Evolutionary conservation across 1,139 yeast species (phyloP), one percentile per base, ranked within the genome.

Genomic region (Geotrichum reessii): DNA sequence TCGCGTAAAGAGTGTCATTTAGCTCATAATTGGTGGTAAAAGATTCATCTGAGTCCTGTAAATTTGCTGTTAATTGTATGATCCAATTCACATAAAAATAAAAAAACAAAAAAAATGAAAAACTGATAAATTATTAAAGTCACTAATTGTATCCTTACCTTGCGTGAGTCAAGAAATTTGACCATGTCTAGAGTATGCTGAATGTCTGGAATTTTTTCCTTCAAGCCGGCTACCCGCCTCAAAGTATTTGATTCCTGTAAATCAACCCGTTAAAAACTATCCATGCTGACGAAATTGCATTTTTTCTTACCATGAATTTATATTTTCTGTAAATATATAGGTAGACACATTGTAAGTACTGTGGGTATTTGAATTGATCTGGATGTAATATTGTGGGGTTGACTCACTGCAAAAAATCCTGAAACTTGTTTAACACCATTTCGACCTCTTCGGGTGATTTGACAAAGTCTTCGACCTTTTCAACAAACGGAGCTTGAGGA

Each of bases 401-500:
- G 11, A 55, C 63, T 40, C 52, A 83, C 65, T 87, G 91, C 61
- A 87, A 73, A 71, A 92, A 78, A 66, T 91, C 92, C 74, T 90
- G 90, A 74, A 90, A 86, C 70, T 86, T 76, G 57, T 78, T 75
- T 78, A 90, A 83, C 44, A 84, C 78, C 47, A 78, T 72, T 59
- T 87, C 91, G 61, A 87, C 91, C 66, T 89, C 93, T 56, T 81
- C 87, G 3, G 83, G 80, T 66, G 82, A 78, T 67, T 81, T 83
- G 65, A 91, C 81, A 65, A 84, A 82, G 60, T 83, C 85, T 61
- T 85, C 95, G 21, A 93, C 95, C 62, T 84, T 83, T 63, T 88
- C 96, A 61, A 95, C 85, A 71, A 95, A 93, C 28, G 96, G 97
- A 1, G 99, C 99, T 68, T 88, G 88, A 11, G 99, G 99, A 60